Conservation (phyloP, 352 stramenopile genomes). For the Globisporangium lucens region DNA sequence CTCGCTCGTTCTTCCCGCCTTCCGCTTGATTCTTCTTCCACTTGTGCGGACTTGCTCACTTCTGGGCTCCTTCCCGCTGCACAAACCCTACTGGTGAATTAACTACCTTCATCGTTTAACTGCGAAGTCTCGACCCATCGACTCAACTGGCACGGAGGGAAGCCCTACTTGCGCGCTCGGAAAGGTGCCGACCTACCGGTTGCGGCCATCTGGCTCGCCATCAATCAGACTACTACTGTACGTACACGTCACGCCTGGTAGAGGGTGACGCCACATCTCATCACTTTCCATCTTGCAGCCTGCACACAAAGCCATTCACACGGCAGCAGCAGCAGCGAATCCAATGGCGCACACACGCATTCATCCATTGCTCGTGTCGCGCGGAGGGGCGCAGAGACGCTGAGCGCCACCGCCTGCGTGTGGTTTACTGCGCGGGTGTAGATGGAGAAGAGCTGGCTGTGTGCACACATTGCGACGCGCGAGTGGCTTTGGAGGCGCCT, state of each 20-base stretch:
- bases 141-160: not conserved
- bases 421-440: no score
- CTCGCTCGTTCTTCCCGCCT: not conserved
- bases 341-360: no score
- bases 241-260: not conserved
- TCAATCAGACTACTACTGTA: not conserved
- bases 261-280: not conserved
- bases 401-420: no score
- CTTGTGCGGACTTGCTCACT: not conserved
- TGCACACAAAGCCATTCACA: no score
- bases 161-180: not conserved
- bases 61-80: not conserved
- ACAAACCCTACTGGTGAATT: not conserved
- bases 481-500: no score
- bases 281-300: not conserved
- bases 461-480: no score
- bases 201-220: not conserved
- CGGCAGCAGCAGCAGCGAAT: no score
- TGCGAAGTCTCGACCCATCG: not conserved
- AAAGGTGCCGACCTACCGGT: not conserved
- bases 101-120: not conserved
- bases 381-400: no score
- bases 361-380: no score
- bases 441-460: no score
- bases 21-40: not conserved